These are phyloP conservation scores for Albizia julibrissin DNA, from an alignment of 306 rosid species.

Conservation along the genomic window DNA sequence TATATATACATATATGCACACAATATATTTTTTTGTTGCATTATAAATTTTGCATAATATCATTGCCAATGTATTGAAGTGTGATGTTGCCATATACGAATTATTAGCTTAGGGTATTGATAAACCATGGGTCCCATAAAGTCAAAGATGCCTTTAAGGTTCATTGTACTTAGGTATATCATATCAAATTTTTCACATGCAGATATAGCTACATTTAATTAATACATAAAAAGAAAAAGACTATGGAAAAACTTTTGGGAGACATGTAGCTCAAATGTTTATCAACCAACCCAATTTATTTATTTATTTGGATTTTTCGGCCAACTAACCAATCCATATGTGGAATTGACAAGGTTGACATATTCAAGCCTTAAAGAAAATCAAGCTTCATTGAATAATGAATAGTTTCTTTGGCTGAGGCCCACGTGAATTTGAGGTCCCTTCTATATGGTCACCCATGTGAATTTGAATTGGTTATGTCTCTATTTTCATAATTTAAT, in stretches of 20 bases:
- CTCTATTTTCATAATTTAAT: not conserved
- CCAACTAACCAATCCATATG: not conserved
- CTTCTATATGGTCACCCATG: not conserved
- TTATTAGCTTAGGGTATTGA: not conserved
- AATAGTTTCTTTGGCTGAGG: not conserved
- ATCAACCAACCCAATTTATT: not conserved
- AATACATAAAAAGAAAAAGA: not conserved
- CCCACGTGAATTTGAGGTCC: constrained; percentile 9
- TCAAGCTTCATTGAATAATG: not conserved
- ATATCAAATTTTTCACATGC: constrained; percentile 1
- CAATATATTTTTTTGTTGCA: not conserved
- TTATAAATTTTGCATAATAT: not conserved
- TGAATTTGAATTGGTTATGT: not conserved
- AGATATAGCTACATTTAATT: not conserved
- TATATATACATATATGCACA: no score
- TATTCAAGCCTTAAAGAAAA: not conserved
- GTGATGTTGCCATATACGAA: not conserved
- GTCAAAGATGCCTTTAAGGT: not conserved
- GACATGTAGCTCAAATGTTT: not conserved
- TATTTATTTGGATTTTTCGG: not conserved
- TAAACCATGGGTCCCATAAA: not conserved
- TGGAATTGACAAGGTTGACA: not conserved
- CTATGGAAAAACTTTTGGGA: not conserved
- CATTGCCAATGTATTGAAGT: not conserved
- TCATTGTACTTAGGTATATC: constrained; percentile 9